A percentile compares a stretch with the other conserved stretches of the same genome.
Evolutionary conservation across 768 basidiomycete genomes (phyloP).

Genomic region (Lepiota venenata): DNA sequence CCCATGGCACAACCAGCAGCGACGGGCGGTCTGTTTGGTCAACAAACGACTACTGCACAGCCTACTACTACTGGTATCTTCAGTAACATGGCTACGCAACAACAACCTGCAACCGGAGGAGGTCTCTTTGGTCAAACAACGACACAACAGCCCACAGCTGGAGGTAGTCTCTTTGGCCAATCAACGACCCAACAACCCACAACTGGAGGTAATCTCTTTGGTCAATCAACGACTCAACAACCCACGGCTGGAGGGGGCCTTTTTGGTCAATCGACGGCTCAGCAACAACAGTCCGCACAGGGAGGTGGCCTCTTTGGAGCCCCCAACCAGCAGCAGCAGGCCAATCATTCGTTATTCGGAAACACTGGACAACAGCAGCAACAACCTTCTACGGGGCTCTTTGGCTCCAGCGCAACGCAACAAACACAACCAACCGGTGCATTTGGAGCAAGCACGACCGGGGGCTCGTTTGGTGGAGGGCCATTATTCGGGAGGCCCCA

Average conservation of each 20-base stretch:
- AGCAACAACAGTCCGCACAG: slow-evolving; percentile 30
- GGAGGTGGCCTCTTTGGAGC: neutral
- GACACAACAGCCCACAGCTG: slow-evolving; percentile 19
- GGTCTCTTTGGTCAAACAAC: slow-evolving; percentile 29
- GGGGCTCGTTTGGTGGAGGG: neutral
- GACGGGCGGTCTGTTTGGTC: slow-evolving; percentile 14
- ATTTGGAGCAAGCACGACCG: slow-evolving; percentile 4
- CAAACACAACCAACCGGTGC: slow-evolving; percentile 10
- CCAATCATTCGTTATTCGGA: neutral
- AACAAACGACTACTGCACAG: slow-evolving; percentile 11
- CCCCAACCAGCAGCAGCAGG: neutral
- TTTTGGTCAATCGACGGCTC: slow-evolving; percentile 29
- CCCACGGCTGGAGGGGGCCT: slow-evolving; percentile 17
- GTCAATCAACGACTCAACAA: slow-evolving; percentile 21
- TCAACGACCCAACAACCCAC: slow-evolving; percentile 17
- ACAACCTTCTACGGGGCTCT: slow-evolving; percentile 27
- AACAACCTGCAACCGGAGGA: slow-evolving; percentile 17
- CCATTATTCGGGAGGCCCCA: slow-evolving; percentile 17
- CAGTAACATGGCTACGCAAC: slow-evolving; percentile 17
- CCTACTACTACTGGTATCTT: slow-evolving; percentile 17
- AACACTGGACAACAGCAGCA: slow-evolving; percentile 20
- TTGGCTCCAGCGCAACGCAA: slow-evolving; percentile 21
- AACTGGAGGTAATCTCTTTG: slow-evolving; percentile 25
- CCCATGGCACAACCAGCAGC: slow-evolving; percentile 6
- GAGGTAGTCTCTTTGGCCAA: slow-evolving; percentile 31